Conservation (phyloP, 768 basidiomycete species). For the Leccinum arenicola region DNA sequence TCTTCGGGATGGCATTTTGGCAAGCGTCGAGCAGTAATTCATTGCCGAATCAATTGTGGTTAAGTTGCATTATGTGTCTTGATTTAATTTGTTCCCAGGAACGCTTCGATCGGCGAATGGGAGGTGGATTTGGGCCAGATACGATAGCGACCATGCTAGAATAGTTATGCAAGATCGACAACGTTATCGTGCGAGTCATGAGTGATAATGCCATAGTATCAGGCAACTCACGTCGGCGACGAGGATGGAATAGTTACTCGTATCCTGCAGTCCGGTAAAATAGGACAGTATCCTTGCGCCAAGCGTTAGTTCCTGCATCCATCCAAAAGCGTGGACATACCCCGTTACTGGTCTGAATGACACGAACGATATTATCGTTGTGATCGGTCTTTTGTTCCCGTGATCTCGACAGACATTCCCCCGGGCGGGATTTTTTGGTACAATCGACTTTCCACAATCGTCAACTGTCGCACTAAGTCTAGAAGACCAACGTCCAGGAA, state of each 20-base stretch:
- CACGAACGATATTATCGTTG: slow-evolving; percentile 79
- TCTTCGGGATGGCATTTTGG: slow-evolving; percentile 43
- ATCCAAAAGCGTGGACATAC: slow-evolving; percentile 37
- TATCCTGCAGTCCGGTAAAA: slow-evolving; percentile 73
- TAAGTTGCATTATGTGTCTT: slow-evolving; percentile 70
- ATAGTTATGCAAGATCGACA: slow-evolving; percentile 86
- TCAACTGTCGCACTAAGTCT: slow-evolving; percentile 90
- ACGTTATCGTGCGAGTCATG: slow-evolving; percentile 49
- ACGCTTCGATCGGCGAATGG: slow-evolving; percentile 87
- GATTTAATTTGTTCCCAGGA: slow-evolving; percentile 89
- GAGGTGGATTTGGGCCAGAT: slow-evolving; percentile 90
- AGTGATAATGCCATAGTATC: background rate
- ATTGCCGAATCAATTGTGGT: slow-evolving; percentile 85
- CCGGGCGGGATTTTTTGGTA: slow-evolving; percentile 84
- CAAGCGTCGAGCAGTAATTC: slow-evolving; percentile 83
- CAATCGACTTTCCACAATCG: slow-evolving; percentile 82
- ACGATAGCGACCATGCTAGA: slow-evolving; percentile 94
- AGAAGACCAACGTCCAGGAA: slow-evolving; percentile 83
- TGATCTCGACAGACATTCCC: slow-evolving; percentile 85
- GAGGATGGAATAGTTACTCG: slow-evolving; percentile 73
- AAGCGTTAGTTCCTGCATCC: slow-evolving; percentile 1
- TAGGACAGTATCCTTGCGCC: slow-evolving; percentile 70
- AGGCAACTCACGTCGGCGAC: slow-evolving; percentile 76
- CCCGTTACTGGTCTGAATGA: slow-evolving; percentile 86
- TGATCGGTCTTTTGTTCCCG: slow-evolving; percentile 72